Evolutionary conservation across 768 basidiomycete species (phyloP).

Genomic region (Leccinum longicurvipes): DNA sequence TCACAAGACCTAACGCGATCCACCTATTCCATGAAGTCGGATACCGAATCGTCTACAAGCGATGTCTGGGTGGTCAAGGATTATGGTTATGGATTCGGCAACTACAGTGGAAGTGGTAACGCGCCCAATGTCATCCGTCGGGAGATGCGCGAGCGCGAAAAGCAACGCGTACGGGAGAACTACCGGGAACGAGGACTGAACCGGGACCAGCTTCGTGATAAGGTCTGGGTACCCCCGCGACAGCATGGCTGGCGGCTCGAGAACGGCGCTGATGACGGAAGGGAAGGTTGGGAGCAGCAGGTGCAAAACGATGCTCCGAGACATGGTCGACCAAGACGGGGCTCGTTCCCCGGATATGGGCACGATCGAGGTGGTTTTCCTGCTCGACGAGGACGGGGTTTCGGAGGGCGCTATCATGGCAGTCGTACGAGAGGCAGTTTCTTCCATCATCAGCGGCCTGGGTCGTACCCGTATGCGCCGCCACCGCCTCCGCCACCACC

Average conservation of each 20-base stretch:
- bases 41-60: slow-evolving; percentile 19
- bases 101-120: slow-evolving; percentile 36
- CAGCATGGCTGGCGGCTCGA: slow-evolving; percentile 23
- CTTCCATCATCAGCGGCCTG: slow-evolving; percentile 31
- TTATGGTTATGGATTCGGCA: slow-evolving; percentile 64
- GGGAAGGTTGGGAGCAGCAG: slow-evolving; percentile 23
- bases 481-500: slow-evolving; percentile 1
- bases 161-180: slow-evolving; percentile 11
- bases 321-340: slow-evolving; percentile 31
- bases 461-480: slow-evolving; percentile 31
- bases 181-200: slow-evolving; percentile 12
- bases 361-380: slow-evolving; percentile 32
- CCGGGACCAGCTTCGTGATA: slow-evolving; percentile 19
- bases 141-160: slow-evolving; percentile 31
- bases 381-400: slow-evolving; percentile 35
- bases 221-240: slow-evolving; percentile 12
- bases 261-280: slow-evolving; percentile 24
- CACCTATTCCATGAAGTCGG: slow-evolving; percentile 9
- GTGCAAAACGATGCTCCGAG: slow-evolving; percentile 13
- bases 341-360: slow-evolving; percentile 32
- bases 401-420: slow-evolving; percentile 37
- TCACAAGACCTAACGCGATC: not conserved
- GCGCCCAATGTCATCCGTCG: slow-evolving; percentile 26
- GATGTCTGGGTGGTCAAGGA: slow-evolving; percentile 56
- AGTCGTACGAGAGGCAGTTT: slow-evolving; percentile 35